Evolutionary conservation across 305 asterid genomes (phyloP).

Genomic region (Fraxinus greggii): DNA sequence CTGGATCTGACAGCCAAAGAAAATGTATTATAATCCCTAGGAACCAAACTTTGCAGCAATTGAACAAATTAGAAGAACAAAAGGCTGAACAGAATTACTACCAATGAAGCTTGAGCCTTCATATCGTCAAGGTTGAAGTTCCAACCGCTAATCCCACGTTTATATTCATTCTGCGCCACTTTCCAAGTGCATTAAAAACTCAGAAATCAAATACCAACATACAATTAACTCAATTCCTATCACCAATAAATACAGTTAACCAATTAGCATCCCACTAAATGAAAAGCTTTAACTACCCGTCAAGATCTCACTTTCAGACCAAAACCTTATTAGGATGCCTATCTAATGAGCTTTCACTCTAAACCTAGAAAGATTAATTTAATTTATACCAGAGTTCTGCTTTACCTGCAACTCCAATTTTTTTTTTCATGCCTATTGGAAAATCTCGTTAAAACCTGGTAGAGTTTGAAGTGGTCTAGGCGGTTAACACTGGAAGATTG

Average conservation of each 20-base stretch:
- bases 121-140: slow-evolving; percentile 86
- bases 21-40: background rate
- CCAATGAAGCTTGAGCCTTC: slow-evolving; percentile 58
- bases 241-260: background rate
- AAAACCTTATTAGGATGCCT: background rate
- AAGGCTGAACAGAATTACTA: slow-evolving; percentile 28
- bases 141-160: slow-evolving; percentile 98
- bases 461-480: slow-evolving; percentile 1
- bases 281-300: background rate
- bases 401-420: background rate
- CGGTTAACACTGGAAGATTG: slow-evolving; percentile 2
- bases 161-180: slow-evolving; percentile 78
- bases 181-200: slow-evolving; percentile 16
- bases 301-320: slow-evolving; percentile 9
- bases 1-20: slow-evolving; percentile 7
- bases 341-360: background rate
- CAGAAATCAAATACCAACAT: slow-evolving; percentile 10
- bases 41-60: background rate
- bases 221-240: slow-evolving; percentile 3
- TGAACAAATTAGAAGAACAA: background rate
- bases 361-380: slow-evolving; percentile 1
- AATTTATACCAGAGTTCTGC: slow-evolving; percentile 13
- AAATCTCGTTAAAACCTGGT: background rate
- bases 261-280: background rate
- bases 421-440: slow-evolving; percentile 11